A percentile compares a stretch with the other conserved stretches of the same genome.
These are phyloP conservation scores for Cylindricascospora bacillispora DNA, from an alignment of 1,139 yeast genomes.

Conservation along the genomic window DNA sequence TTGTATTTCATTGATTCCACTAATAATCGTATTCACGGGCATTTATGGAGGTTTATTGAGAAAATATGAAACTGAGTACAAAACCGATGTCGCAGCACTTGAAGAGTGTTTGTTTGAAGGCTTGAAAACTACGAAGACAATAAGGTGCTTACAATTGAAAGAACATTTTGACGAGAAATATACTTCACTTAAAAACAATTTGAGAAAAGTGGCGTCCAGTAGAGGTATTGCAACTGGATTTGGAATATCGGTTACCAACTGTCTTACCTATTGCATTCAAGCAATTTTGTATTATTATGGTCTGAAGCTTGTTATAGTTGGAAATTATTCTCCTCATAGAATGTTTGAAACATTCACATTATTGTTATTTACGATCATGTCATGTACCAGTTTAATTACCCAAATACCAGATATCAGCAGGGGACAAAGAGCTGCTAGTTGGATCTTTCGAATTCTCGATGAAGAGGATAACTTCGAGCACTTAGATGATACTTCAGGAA, in stretches of 20 bases:
- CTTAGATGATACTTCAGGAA: slow-evolving; percentile 3
- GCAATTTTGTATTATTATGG: slow-evolving; percentile 70
- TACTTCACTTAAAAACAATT: slow-evolving; percentile 18
- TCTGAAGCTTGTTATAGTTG: slow-evolving; percentile 45
- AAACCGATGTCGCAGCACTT: slow-evolving; percentile 39
- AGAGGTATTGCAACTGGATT: slow-evolving; percentile 44
- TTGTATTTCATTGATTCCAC: slow-evolving; percentile 62
- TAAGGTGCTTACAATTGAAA: slow-evolving; percentile 44
- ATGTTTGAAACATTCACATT: slow-evolving; percentile 61
- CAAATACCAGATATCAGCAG: slow-evolving; percentile 67
- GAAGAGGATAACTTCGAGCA: slow-evolving; percentile 5
- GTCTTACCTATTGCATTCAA: slow-evolving; percentile 49
- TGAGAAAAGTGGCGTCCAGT: slow-evolving; percentile 29
- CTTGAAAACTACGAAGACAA: slow-evolving; percentile 48
- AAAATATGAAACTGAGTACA: slow-evolving; percentile 45
- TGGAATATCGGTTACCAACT: slow-evolving; percentile 46
- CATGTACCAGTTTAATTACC: slow-evolving; percentile 44
- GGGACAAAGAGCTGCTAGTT: slow-evolving; percentile 61
- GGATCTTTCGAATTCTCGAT: slow-evolving; percentile 36
- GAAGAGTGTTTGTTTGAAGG: slow-evolving; percentile 49
- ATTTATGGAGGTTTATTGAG: slow-evolving; percentile 42
- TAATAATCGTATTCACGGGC: slow-evolving; percentile 39
- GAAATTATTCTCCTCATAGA: slow-evolving; percentile 41
- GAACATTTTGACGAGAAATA: slow-evolving; percentile 34
- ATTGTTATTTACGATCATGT: slow-evolving; percentile 57